Base-by-base conservation (phyloP, 208 protist genomes). In the Tritrichomonas musculus region DNA sequence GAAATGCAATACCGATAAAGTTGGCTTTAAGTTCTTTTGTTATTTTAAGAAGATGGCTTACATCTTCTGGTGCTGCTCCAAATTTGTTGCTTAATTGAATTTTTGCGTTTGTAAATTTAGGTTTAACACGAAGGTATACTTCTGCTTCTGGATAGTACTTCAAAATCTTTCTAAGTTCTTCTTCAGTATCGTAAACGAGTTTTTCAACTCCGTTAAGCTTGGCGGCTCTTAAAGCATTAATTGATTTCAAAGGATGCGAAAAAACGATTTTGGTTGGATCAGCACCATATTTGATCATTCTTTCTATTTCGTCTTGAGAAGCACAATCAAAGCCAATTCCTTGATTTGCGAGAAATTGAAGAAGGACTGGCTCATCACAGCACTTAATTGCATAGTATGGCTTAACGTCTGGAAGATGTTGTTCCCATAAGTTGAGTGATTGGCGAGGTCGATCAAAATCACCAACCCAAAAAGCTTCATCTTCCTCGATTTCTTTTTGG, bases 121-220 rank as follows among this genome's bases (percentile, higher is more conserved):
- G 73, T 36, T 82, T 82, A 30, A 82, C 73, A 30, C 73, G 73
- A 53, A 82, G 73, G 50, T 82, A 82, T 20, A 82, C 73, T 82
- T 82, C 73, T n/a, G 73, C 73, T 9, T 82, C 73, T 33, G 73
- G 73, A 44, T 82, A 82, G 41, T 53, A 33, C 41, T 36, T 82
- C 14, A 82, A 50, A 20, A 82, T 82, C 41, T 82, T 82, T n/a
- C 41, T 20, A 30, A 82, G 39, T 44, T 82, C 73, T 36, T 82
- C 73, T 25, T 82, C 41, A 50, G 73, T 82, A 25, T 82, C 73
- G 25, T 47, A 82, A 53, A 82, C 73, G 1, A 82, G 4, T 4
- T 41, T 4, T 44, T 82, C 41, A 20, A 82, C 73, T 20, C 73
- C 73, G 8, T 47, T 20, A 47, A 53, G 11, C 30, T 82, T 82